Evolutionary conservation across 306 rosid species (phyloP), one percentile per base, ranked within the genome.

Genomic region (Rosa multiflora): DNA sequence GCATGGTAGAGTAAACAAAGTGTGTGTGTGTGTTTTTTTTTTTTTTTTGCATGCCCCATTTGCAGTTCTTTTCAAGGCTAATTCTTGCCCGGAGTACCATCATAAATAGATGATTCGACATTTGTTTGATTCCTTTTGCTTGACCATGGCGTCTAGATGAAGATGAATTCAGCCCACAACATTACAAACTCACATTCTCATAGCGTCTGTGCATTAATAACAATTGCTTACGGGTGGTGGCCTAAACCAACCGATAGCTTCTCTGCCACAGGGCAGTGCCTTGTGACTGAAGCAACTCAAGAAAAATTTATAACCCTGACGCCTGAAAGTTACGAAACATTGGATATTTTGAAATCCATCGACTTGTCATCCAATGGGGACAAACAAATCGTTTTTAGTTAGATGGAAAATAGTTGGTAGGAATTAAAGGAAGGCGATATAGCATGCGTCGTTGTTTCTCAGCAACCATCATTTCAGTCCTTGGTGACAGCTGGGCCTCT

Each of bases 281-380:
- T 85, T 92, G 68, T 44, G 11, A 15, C 9, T 55, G 82, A 90
- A 72, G 97, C 82, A 90, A 87, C 51, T 53, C 6, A 12, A 63
- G 32, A 62, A 51, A 51, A 35, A 67, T 72, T 75, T 9, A 74
- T 39, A 58, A 52, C 74, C 20, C 4, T 17, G 26, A 67, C 2
- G 71, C 48, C 48, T 44, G 97, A 89, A 78, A 85, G 78, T 76
- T 73, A 91, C 90, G 51, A 23, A 80, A 87, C 97, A 17, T 1
- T 59, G 82, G 97, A 91, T 88, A 88, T 91, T 88, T 90, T 75
- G 2, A 23, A 74, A 72, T 43, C 59, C 44, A 63, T 40, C 51
- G 84, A 40, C 12, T 76, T 70, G 84, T 83, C 89, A 72, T 62
- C 52, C 63, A 5, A 71, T 70, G 80, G 37, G 43, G 88, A 86